These are phyloP conservation scores for Saitozyma sp. DNA, from an alignment of 768 basidiomycete genomes.

Conservation along the genomic window DNA sequence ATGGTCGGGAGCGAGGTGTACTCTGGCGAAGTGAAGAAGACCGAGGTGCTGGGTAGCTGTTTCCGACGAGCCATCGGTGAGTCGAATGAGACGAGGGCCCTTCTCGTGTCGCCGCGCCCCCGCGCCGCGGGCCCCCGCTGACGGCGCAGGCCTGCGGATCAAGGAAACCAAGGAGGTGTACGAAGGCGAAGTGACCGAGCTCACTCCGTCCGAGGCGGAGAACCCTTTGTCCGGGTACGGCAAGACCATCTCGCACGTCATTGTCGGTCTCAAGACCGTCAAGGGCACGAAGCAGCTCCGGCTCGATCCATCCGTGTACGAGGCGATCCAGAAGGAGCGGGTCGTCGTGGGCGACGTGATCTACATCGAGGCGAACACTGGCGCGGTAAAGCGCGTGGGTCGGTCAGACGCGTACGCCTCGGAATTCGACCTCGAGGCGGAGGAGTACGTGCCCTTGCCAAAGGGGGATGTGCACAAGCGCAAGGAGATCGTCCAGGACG, in stretches of 20 bases:
- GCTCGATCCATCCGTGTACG: conserved; percentile 92
- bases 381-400: conserved; percentile 93
- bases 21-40: conserved; percentile 96
- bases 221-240: conserved; percentile 97
- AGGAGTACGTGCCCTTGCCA: conserved; percentile 95
- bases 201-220: conserved; percentile 93
- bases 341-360: conserved; percentile 95
- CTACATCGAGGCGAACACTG: conserved; percentile 89
- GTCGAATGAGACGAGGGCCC: conserved; percentile 47
- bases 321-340: conserved; percentile 95
- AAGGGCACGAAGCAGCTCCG: conserved; percentile 92
- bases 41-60: conserved; percentile 90
- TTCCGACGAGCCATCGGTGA: conserved; percentile 93
- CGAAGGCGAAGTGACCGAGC: conserved; percentile 95
- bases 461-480: conserved; percentile 96
- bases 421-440: conserved; percentile 95
- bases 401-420: conserved; percentile 96
- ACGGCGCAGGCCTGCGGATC: conserved; percentile 76
- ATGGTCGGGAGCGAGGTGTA: conserved; percentile 99
- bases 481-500: conserved; percentile 92
- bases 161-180: conserved; percentile 99
- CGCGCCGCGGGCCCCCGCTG: not conserved
- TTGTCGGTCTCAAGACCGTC: conserved; percentile 91
- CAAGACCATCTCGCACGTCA: conserved; percentile 96
- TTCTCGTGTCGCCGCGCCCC: not conserved